These are phyloP conservation scores for Zangia roseola DNA, from an alignment of 768 basidiomycete genomes.

Conservation along the genomic window DNA sequence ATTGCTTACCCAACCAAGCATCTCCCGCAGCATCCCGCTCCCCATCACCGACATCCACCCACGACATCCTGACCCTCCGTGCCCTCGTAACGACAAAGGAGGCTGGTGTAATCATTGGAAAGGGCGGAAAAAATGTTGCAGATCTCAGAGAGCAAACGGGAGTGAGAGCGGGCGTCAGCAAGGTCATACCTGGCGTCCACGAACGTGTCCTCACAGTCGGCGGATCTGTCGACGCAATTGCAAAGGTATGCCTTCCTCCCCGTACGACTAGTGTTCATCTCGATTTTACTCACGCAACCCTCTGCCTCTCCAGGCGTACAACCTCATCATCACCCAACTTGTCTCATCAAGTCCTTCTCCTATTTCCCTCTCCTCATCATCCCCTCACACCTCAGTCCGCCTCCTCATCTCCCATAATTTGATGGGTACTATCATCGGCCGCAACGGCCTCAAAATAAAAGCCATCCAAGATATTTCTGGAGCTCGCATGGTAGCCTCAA, in stretches of 20 bases:
- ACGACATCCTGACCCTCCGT: slow-evolving; percentile 84
- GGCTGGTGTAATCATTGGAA: slow-evolving; percentile 96
- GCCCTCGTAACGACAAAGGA: slow-evolving; percentile 97
- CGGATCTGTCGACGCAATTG: slow-evolving; percentile 89
- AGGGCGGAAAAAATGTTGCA: slow-evolving; percentile 96
- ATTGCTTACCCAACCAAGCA: slow-evolving; percentile 32
- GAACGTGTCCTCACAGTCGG: slow-evolving; percentile 96
- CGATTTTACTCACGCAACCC: slow-evolving; percentile 9
- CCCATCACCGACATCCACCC: slow-evolving; percentile 58
- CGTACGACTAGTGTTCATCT: not conserved
- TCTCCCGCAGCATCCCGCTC: slow-evolving; percentile 72
- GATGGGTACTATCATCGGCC: slow-evolving; percentile 99
- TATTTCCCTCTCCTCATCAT: slow-evolving; percentile 63
- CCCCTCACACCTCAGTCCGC: slow-evolving; percentile 81
- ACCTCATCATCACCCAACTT: slow-evolving; percentile 90
- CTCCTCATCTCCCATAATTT: slow-evolving; percentile 98
- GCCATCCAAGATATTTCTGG: slow-evolving; percentile 96
- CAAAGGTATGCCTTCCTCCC: slow-evolving; percentile 58
- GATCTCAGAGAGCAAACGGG: slow-evolving; percentile 93
- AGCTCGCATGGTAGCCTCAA: slow-evolving; percentile 97
- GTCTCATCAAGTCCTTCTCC: slow-evolving; percentile 76
- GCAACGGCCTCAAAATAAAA: slow-evolving; percentile 96
- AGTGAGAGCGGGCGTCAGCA: slow-evolving; percentile 98
- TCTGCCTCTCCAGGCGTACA: slow-evolving; percentile 69
- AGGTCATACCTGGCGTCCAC: slow-evolving; percentile 96